phyloP scores from a whole-genome alignment of 495 filamentous ascomycete species.

The Neurospora africana region DNA sequence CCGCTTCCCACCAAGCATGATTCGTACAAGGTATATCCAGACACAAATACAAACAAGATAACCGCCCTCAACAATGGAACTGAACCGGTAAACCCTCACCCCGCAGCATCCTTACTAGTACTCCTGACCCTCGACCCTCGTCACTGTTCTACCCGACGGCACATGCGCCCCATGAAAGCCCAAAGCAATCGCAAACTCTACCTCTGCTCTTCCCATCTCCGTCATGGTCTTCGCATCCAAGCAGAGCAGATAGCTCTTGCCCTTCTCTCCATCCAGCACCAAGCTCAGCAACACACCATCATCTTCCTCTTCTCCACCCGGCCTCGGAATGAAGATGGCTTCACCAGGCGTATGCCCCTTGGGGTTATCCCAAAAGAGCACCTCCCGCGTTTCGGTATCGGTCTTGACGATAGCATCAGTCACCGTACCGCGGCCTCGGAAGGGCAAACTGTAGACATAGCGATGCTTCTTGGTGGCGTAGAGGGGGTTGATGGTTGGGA shows the following conservation, averaged over 20 bases:
- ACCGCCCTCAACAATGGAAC: neutral
- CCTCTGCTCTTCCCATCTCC: conserved; percentile 57
- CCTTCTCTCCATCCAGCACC: conserved; percentile 53
- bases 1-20: neutral
- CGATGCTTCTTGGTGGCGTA: conserved; percentile 45
- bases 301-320: conserved; percentile 43
- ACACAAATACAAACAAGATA: neutral
- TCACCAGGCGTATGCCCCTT: conserved; percentile 63
- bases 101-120: neutral
- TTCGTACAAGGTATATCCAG: neutral
- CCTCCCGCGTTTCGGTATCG: conserved; percentile 44
- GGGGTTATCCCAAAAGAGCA: conserved; percentile 40
- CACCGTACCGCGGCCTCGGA: conserved; percentile 48
- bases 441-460: conserved; percentile 53
- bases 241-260: conserved; percentile 58
- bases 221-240: conserved; percentile 54
- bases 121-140: neutral
- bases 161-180: conserved; percentile 63
- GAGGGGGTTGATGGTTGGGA: conserved; percentile 58
- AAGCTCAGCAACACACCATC: conserved; percentile 64
- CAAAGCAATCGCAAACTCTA: conserved; percentile 50
- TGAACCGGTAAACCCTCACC: neutral
- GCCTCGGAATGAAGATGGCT: conserved; percentile 57
- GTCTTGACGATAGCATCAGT: conserved; percentile 60
- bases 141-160: neutral